phyloP scores from a whole-genome alignment of 768 basidiomycete species.

The Russula vinacea region DNA sequence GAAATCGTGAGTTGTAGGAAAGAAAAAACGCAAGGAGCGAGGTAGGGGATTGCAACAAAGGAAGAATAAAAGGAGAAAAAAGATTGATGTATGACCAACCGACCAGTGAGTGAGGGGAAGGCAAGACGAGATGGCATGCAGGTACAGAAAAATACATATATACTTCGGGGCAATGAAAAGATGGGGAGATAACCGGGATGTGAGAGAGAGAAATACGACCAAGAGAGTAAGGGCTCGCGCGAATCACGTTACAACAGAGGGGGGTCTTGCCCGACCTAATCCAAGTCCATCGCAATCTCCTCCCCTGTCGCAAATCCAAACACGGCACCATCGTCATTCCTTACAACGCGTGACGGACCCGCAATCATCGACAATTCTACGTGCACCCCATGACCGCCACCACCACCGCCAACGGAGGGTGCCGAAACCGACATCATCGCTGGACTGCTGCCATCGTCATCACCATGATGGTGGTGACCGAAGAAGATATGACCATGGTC shows the following conservation, averaged over 20 bases:
- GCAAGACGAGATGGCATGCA: constrained; percentile 11
- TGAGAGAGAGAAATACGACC: not conserved
- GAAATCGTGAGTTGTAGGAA: constrained; percentile 17
- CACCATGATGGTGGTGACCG: not conserved
- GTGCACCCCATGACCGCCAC: not conserved
- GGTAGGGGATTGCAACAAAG: not conserved
- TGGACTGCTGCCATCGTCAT: not conserved
- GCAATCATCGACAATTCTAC: constrained; percentile 32
- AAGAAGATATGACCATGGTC: constrained; percentile 25
- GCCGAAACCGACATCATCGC: constrained; percentile 6
- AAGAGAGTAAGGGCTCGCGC: not conserved
- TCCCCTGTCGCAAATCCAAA: constrained; percentile 28
- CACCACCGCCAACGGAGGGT: not conserved
- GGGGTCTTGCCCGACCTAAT: constrained; percentile 12
- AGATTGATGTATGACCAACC: constrained; percentile 13
- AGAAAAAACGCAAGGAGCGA: constrained; percentile 7
- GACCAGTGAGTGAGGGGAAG: not conserved
- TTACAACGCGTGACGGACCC: constrained; percentile 26
- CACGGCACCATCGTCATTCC: constrained; percentile 22
- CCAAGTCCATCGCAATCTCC: constrained; percentile 29
- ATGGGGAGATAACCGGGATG: not conserved
- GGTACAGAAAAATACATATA: constrained; percentile 22
- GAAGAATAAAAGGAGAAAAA: constrained; percentile 1
- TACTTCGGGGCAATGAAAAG: not conserved
- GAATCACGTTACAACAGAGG: not conserved